A percentile compares a stretch with the other conserved stretches of the same genome.
These are phyloP conservation scores for Botrytis galanthina DNA, from an alignment of 2,329 filamentous ascomycete genomes.

Conservation along the genomic window DNA sequence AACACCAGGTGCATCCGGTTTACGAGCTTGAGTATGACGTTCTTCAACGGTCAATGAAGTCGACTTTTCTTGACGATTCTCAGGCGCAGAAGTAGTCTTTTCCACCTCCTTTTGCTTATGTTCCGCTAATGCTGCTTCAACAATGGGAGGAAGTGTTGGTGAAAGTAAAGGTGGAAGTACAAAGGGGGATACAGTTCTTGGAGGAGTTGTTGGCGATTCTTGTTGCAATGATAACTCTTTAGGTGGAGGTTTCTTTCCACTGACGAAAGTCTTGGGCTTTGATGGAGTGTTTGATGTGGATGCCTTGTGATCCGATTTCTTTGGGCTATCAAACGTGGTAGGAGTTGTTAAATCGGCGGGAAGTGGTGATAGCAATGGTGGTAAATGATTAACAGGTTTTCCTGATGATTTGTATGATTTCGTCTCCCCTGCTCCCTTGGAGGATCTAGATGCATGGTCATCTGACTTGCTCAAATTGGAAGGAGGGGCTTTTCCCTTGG, in stretches of 20 bases:
- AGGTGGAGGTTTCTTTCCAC: conserved; percentile 9
- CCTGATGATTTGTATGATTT: conserved; percentile 10
- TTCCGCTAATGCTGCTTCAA: conserved; percentile 34
- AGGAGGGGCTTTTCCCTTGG: conserved; percentile 27
- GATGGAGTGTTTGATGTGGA: conserved; percentile 26
- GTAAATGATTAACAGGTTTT: conserved; percentile 18
- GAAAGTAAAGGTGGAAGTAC: conserved; percentile 36
- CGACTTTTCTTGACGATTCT: conserved; percentile 14
- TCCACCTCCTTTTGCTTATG: conserved; percentile 22
- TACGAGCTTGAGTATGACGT: conserved; percentile 37
- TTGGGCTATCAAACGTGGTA: conserved; percentile 16
- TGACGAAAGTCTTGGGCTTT: conserved; percentile 23
- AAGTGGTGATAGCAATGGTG: conserved; percentile 22
- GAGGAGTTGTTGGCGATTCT: conserved; percentile 23
- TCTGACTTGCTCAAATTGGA: conserved; percentile 26
- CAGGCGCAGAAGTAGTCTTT: conserved; percentile 15
- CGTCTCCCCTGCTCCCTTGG: conserved; percentile 21
- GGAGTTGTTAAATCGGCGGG: conserved; percentile 16
- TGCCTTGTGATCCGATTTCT: conserved; percentile 13
- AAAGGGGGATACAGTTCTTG: conserved; percentile 21
- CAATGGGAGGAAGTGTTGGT: conserved; percentile 35
- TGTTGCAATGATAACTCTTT: conserved; percentile 11
- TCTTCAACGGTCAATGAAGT: conserved; percentile 34
- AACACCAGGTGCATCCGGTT: conserved; percentile 37
- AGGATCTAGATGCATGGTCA: conserved; percentile 22